Percentiles rank a stretch among this genome's conserved stretches.
phyloP scores from a whole-genome alignment of 2,329 filamentous ascomycete genomes.

The Beauveria scarabaeidicola region DNA sequence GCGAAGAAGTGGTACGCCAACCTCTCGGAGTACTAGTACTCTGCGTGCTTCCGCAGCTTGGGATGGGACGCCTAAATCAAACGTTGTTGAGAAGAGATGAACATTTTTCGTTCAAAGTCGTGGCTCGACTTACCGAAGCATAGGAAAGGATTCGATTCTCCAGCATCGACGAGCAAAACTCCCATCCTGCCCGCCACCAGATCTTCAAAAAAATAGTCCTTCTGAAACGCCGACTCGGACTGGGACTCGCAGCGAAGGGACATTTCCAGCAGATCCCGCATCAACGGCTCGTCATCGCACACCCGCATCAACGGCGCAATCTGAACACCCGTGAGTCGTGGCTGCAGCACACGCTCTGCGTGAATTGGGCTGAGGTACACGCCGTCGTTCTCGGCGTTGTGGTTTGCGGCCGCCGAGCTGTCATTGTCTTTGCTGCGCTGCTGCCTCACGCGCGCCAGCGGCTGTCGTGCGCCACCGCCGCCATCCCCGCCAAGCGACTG shows the following conservation, averaged over 20 bases:
- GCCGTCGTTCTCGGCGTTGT: not conserved
- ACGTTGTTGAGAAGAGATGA: too few relatives aligned
- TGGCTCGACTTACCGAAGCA: not conserved
- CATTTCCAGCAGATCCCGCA: conserved; percentile 11
- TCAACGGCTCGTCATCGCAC: conserved; percentile 11
- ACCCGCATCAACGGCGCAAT: conserved; percentile 14
- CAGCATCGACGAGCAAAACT: conserved; percentile 13
- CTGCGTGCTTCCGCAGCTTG: conserved; percentile 19
- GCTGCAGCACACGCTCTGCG: conserved; percentile 23
- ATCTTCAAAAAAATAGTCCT: conserved; percentile 15
- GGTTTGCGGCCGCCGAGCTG: not conserved
- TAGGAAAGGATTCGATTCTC: conserved; percentile 15
- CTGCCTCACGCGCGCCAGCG: not conserved
- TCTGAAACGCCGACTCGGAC: conserved; percentile 12
- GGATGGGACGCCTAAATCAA: conserved; percentile 20
- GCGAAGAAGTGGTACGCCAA: conserved; percentile 25
- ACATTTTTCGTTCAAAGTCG: too few relatives aligned
- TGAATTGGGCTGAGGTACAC: conserved; percentile 23
- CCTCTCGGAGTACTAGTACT: conserved; percentile 25
- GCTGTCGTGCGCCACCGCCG: not conserved
- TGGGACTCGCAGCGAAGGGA: conserved; percentile 17
- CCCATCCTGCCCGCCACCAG: not conserved
- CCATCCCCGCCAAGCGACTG: too few relatives aligned
- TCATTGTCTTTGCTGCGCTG: not conserved
- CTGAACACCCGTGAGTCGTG: conserved; percentile 18